Conservation (phyloP, 1,284 basidiomycete genomes). For the Athelia sp. region DNA sequence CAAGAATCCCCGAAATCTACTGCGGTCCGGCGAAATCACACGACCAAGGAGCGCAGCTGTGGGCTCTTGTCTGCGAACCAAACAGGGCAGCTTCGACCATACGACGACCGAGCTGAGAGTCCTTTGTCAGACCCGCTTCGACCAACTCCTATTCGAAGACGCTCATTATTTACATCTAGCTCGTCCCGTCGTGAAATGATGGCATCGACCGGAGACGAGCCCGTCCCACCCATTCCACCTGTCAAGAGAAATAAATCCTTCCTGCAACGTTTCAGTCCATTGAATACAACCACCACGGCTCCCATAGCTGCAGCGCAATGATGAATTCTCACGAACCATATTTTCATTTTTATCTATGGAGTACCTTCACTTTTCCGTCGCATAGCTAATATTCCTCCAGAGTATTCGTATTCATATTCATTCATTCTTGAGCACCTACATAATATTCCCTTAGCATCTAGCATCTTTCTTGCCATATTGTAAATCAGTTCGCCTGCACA, state of each 20-base stretch:
- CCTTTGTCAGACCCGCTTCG: not conserved
- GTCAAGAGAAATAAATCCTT: conserved; percentile 22
- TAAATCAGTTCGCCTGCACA: not conserved
- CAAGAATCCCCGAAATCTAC: not conserved
- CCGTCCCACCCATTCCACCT: not conserved
- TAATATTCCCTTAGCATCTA: not conserved
- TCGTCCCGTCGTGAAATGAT: not conserved
- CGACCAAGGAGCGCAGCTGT: not conserved
- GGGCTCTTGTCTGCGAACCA: not conserved
- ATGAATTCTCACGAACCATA: conserved; percentile 2
- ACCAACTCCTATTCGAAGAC: not conserved
- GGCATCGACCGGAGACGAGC: not conserved
- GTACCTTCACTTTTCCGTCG: not conserved
- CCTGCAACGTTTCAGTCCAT: conserved; percentile 20
- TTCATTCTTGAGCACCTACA: too few species aligned
- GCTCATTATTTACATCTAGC: not conserved
- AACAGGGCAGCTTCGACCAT: not conserved
- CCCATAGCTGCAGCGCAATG: conserved; percentile 7
- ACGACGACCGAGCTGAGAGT: not conserved
- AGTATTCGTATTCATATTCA: not conserved
- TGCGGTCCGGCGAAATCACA: not conserved
- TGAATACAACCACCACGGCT: conserved; percentile 3
- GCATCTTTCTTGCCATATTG: not conserved
- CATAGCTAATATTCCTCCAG: conserved; percentile 1
- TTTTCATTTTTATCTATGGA: not conserved